phyloP scores from a whole-genome alignment of 2,329 filamentous ascomycete genomes.

The Aspergillus novoparasiticus region DNA sequence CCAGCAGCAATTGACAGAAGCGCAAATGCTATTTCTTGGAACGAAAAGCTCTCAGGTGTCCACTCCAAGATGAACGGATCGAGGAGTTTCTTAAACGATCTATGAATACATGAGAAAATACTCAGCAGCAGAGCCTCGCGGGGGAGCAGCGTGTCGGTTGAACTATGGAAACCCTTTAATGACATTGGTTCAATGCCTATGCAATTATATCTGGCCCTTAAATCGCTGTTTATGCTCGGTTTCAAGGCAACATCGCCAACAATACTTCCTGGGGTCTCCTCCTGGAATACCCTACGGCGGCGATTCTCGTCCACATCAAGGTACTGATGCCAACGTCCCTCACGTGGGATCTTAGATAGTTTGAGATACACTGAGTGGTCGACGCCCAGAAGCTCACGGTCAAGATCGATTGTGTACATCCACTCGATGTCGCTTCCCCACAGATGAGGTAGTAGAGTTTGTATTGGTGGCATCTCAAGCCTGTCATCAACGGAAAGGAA shows the following conservation, averaged over 20 bases:
- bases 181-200: conserved; percentile 6
- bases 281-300: conserved; percentile 4
- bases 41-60: conserved; percentile 15
- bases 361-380: conserved; percentile 14
- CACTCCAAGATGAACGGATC: conserved; percentile 15
- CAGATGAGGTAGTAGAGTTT: background rate
- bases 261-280: conserved; percentile 12
- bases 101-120: background rate
- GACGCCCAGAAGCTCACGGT: conserved; percentile 19
- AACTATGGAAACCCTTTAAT: background rate
- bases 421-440: conserved; percentile 12
- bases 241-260: conserved; percentile 11
- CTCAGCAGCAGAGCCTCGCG: conserved; percentile 11
- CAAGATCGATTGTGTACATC: conserved; percentile 23
- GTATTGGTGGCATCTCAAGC: conserved; percentile 12
- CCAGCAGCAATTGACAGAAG: conserved; percentile 22
- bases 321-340: conserved; percentile 14
- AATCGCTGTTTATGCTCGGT: conserved; percentile 5
- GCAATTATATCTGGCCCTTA: background rate
- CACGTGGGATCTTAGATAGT: conserved; percentile 13
- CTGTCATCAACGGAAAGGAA: conserved; percentile 19
- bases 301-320: conserved; percentile 6
- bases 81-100: conserved; percentile 10
- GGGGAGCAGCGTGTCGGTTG: background rate
- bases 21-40: conserved; percentile 22